Conservation (phyloP, 139 green algal genomes). For the Nannochloris sp. region DNA sequence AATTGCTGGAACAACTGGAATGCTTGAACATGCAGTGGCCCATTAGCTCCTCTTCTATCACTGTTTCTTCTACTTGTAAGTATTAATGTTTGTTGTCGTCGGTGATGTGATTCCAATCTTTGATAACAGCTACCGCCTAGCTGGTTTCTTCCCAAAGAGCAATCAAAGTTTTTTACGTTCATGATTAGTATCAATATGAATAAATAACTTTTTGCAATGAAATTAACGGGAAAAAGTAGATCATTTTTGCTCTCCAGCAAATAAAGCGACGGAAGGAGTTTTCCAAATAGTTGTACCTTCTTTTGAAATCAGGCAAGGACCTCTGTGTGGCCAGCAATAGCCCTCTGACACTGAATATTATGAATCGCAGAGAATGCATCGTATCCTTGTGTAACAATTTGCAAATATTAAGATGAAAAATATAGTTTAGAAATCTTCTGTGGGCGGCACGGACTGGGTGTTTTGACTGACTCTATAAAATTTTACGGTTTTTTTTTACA, state of each 20-base stretch:
- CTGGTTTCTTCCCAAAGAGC: background rate
- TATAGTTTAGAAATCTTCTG: no score
- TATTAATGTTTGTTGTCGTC: background rate
- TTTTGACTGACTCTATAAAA: no score
- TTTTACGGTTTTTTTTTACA: no score
- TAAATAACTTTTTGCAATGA: background rate
- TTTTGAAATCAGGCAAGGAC: constrained; percentile 5
- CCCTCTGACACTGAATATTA: constrained; percentile 11
- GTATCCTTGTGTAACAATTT: constrained; percentile 18
- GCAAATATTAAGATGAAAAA: no score
- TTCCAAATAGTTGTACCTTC: background rate
- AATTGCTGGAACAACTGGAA: background rate
- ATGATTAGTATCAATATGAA: background rate
- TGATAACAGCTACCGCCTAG: no score
- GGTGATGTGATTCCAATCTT: background rate
- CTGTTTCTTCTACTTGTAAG: background rate
- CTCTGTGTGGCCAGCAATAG: constrained; percentile 24
- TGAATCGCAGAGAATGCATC: constrained; percentile 6
- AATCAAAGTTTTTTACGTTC: background rate
- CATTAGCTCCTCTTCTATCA: no score
- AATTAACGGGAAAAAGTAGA: no score
- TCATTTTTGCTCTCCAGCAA: background rate
- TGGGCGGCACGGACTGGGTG: no score
- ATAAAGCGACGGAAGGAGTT: constrained; percentile 8
- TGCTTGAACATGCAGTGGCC: no score